A percentile compares a stretch with the other conserved stretches of the same genome.
phyloP scores from a whole-genome alignment of 2,329 filamentous ascomycete genomes.

The Aschersonia sp. region DNA sequence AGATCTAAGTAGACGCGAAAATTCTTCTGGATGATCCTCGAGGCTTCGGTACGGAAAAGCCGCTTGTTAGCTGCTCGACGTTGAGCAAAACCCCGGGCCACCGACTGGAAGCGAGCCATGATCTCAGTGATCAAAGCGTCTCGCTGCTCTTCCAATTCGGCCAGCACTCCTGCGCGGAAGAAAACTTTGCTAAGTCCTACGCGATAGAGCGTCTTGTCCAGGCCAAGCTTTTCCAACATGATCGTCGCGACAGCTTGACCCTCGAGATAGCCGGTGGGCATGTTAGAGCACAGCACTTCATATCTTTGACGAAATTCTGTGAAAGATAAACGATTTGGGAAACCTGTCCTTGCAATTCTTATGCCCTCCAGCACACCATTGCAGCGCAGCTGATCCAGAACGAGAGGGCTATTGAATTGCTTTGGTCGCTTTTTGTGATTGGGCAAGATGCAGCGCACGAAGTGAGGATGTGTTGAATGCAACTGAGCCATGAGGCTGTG shows the following conservation, averaged over 20 bases:
- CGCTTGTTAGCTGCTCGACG: constrained; percentile 83
- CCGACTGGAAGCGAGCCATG: constrained; percentile 83
- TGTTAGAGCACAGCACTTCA: constrained; percentile 77
- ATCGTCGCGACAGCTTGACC: constrained; percentile 73
- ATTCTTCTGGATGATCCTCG: constrained; percentile 86
- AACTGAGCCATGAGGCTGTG: constrained; percentile 90
- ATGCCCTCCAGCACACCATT: constrained; percentile 99
- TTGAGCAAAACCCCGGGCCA: constrained; percentile 81
- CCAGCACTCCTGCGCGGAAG: constrained; percentile 89
- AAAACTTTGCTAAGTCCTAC: constrained; percentile 96
- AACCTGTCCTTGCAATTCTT: constrained; percentile 89
- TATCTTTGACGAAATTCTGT: constrained; percentile 91
- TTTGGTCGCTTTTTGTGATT: constrained; percentile 98
- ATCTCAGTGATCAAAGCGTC: constrained; percentile 89
- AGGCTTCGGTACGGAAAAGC: constrained; percentile 87
- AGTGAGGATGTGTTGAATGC: constrained; percentile 93
- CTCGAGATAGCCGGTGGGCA: constrained; percentile 84
- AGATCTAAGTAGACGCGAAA: constrained; percentile 85
- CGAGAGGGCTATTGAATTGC: constrained; percentile 79
- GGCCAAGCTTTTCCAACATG: constrained; percentile 77
- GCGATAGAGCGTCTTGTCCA: constrained; percentile 78
- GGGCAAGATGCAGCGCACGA: constrained; percentile 92
- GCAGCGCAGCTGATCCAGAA: constrained; percentile 91
- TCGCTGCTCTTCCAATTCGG: constrained; percentile 90
- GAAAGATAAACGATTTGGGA: constrained; percentile 86